These are phyloP conservation scores for Corylus heterophylla DNA, from an alignment of 306 rosid genomes.

Conservation along the genomic window DNA sequence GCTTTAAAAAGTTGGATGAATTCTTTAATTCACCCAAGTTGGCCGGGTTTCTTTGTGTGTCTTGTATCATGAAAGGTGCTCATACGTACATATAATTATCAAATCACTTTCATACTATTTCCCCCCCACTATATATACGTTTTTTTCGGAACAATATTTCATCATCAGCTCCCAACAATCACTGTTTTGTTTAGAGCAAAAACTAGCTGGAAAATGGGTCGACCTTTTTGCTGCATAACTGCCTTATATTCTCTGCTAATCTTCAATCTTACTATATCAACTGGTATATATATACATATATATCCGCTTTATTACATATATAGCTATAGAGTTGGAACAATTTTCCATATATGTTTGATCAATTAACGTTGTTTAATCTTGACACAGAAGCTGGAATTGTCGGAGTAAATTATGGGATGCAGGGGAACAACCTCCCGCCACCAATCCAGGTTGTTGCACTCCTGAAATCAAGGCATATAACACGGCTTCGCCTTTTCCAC, in stretches of 20 bases:
- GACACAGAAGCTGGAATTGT: constrained; percentile 14
- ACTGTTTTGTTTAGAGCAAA: not conserved
- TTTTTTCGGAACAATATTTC: not conserved
- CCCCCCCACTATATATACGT: not conserved
- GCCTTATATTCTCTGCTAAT: not conserved
- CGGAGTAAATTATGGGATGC: constrained; percentile 23
- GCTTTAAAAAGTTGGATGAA: too few relatives aligned
- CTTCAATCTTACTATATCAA: not conserved
- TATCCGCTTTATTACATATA: too few relatives aligned
- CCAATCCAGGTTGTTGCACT: not conserved
- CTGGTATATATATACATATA: not conserved
- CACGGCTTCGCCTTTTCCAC: not conserved
- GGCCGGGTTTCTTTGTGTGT: too few relatives aligned
- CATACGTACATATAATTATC: too few relatives aligned
- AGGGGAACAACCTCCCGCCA: constrained; percentile 20
- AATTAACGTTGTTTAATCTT: not conserved
- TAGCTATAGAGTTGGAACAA: too few relatives aligned
- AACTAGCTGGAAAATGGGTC: not conserved
- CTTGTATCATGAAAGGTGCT: too few relatives aligned
- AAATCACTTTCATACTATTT: too few relatives aligned
- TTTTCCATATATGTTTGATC: too few relatives aligned
- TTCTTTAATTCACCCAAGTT: too few relatives aligned
- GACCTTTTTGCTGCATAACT: not conserved
- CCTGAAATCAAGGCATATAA: not conserved
- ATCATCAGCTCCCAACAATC: not conserved